Evolutionary conservation across 169 alveolate species (phyloP), one percentile per base, ranked within the genome.

Genomic region (Neospora caninum): DNA sequence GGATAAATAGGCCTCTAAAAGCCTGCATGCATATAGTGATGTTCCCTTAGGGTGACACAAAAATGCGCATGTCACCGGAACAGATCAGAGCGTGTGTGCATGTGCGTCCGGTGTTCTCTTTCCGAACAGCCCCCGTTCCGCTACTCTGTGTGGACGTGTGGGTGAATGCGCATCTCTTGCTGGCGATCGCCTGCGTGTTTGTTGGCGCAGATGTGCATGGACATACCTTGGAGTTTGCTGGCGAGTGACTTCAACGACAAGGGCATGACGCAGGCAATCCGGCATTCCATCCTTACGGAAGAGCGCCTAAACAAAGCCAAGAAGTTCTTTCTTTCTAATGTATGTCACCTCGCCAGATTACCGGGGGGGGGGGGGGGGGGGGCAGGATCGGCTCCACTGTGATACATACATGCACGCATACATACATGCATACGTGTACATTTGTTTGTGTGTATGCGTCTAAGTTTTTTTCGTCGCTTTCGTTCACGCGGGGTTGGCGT

Each of bases 181-280:
- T n/a, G n/a, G n/a, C n/a, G n/a, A n/a, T n/a, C n/a, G n/a, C n/a
- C n/a, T n/a, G n/a, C n/a, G n/a, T n/a, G n/a, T n/a, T n/a, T n/a
- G n/a, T 49, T 49, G 22, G 39, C 43, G 91, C 92, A 91, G 94
- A 10, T 91, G 29, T 69, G 88, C 34, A 91, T 70, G 92, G 92
- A 91, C 88, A 80, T 91, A 9, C 94, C 94, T 10, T 91, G 94
- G 94, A 78, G 88, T 41, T 36, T 91, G 70, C 88, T 91, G 34
- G 94, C 94, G 43, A 91, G 83, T 29, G 94, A 91, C 38, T 43
- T 91, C 87, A 91, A 82, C 67, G 89, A 86, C 53, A 43, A 53
- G n/a, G 92, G 31, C 80, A 58, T 53, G 34, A 29, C 80, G 39
- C 92, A 43, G 36, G 42, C 92, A 0, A n/a, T 38, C 25, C 27